These are phyloP conservation scores for Gliomastix tumulicola DNA, from an alignment of 2,329 filamentous ascomycete species.

Conservation along the genomic window DNA sequence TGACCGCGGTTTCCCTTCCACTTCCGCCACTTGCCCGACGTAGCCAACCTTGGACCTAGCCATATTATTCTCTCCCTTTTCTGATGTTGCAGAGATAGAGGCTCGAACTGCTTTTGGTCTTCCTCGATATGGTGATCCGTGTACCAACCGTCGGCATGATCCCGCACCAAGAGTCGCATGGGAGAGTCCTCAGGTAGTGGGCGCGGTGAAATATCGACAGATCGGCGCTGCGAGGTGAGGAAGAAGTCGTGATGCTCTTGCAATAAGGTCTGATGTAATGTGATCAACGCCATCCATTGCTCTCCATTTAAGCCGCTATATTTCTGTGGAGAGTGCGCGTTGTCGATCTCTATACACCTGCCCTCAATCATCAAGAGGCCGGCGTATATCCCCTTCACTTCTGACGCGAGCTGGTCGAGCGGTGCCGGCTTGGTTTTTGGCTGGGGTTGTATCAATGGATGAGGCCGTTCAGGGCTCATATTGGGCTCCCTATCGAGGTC, in stretches of 20 bases:
- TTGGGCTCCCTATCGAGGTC: too few species aligned
- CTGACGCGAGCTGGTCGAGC: constrained; percentile 72
- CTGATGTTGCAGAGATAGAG: constrained; percentile 48
- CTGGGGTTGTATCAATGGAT: too few species aligned
- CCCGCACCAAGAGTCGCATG: constrained; percentile 56
- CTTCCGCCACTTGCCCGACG: constrained; percentile 30
- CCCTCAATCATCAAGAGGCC: constrained; percentile 80
- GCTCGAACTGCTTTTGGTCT: constrained; percentile 60
- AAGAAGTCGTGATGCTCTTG: constrained; percentile 85
- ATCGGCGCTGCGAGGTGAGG: too few species aligned
- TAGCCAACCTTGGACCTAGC: constrained; percentile 42
- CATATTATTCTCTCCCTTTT: constrained; percentile 53
- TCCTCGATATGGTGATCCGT: constrained; percentile 51
- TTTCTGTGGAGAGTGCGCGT: constrained; percentile 46
- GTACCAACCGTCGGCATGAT: constrained; percentile 58
- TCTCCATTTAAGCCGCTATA: constrained; percentile 57
- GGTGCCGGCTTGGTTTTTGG: too few species aligned
- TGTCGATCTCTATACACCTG: constrained; percentile 80
- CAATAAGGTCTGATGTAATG: constrained; percentile 70
- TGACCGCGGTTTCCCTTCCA: too few species aligned
- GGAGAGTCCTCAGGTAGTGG: constrained; percentile 65
- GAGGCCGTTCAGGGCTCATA: too few species aligned
- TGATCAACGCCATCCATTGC: constrained; percentile 80
- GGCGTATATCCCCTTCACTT: constrained; percentile 79
- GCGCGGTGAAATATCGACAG: constrained; percentile 32